Percentiles rank a stretch among this genome's conserved stretches.
Conservation (phyloP, 345 rosid genomes). For the Excoecaria cochinchinensis region DNA sequence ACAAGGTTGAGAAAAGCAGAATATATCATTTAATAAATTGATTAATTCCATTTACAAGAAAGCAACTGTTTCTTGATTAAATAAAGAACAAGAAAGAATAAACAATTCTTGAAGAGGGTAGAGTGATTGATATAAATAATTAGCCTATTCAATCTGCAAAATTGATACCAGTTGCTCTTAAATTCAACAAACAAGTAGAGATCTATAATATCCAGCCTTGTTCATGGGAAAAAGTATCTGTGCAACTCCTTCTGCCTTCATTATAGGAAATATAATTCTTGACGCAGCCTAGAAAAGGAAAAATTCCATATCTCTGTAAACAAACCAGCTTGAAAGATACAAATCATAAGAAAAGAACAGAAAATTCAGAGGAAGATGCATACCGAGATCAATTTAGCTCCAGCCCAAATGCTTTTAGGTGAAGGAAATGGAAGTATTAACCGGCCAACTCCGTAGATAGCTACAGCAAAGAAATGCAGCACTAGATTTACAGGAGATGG, state of each 20-base stretch:
- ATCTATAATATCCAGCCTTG: background rate
- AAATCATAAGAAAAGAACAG: background rate
- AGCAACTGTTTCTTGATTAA: background rate
- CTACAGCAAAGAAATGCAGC: conserved; percentile 50
- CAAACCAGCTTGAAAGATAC: background rate
- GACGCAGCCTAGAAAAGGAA: background rate
- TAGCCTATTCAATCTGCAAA: background rate
- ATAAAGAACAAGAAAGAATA: background rate
- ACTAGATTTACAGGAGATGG: conserved; percentile 45
- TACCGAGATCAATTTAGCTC: conserved; percentile 43
- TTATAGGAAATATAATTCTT: conserved; percentile 4
- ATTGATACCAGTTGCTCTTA: background rate
- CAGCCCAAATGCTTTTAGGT: conserved; percentile 41
- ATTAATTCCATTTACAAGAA: background rate
- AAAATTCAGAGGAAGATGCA: background rate
- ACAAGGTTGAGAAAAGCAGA: background rate
- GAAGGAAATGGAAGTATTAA: conserved; percentile 44
- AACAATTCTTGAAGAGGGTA: background rate
- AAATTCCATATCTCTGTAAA: background rate
- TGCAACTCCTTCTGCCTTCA: conserved; percentile 9
- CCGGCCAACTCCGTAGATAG: conserved; percentile 48
- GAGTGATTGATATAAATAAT: background rate
- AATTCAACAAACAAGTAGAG: background rate
- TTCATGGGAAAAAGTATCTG: background rate
- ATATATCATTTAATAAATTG: background rate